Evolutionary conservation across 768 basidiomycete genomes (phyloP).

Genomic region (Mycena maculata): DNA sequence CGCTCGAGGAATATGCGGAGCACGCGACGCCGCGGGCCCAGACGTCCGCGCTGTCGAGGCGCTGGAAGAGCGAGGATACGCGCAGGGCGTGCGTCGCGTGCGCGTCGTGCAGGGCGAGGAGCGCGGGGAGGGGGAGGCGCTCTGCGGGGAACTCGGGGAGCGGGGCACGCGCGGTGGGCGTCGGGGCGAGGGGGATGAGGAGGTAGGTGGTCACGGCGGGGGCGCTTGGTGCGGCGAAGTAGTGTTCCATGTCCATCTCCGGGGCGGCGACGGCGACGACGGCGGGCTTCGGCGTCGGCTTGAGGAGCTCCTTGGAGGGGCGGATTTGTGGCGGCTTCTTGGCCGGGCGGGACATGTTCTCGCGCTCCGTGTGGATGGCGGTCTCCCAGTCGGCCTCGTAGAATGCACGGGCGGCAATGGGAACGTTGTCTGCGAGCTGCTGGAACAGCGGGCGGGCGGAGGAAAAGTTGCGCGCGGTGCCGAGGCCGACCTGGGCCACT

Average conservation of each 20-base stretch:
- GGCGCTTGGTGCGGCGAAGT: constrained; percentile 60
- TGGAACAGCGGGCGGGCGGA: constrained; percentile 82
- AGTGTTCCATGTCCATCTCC: constrained; percentile 62
- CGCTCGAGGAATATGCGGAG: constrained; percentile 66
- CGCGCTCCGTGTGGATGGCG: constrained; percentile 60
- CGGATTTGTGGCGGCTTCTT: constrained; percentile 40
- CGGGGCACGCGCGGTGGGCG: constrained; percentile 74
- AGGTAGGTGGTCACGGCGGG: constrained; percentile 70
- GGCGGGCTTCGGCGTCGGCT: constrained; percentile 39
- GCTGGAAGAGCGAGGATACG: constrained; percentile 75
- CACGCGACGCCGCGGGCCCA: constrained; percentile 74
- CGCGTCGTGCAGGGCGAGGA: constrained; percentile 63
- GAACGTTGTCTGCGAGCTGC: constrained; percentile 82
- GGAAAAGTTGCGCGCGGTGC: constrained; percentile 80
- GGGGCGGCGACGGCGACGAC: constrained; percentile 17
- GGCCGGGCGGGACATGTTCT: constrained; percentile 41
- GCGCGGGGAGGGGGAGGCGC: constrained; percentile 62
- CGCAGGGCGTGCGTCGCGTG: constrained; percentile 70
- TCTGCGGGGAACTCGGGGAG: constrained; percentile 51
- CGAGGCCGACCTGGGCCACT: constrained; percentile 78
- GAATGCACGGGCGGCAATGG: constrained; percentile 78
- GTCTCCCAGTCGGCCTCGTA: constrained; percentile 80
- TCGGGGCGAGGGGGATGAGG: constrained; percentile 82
- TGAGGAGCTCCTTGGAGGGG: constrained; percentile 49
- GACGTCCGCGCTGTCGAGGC: constrained; percentile 75